Percentiles rank a stretch among this genome's conserved stretches.
phyloP scores from a whole-genome alignment of 1,284 basidiomycete species.

The Leucocoprinus gongylophorus region DNA sequence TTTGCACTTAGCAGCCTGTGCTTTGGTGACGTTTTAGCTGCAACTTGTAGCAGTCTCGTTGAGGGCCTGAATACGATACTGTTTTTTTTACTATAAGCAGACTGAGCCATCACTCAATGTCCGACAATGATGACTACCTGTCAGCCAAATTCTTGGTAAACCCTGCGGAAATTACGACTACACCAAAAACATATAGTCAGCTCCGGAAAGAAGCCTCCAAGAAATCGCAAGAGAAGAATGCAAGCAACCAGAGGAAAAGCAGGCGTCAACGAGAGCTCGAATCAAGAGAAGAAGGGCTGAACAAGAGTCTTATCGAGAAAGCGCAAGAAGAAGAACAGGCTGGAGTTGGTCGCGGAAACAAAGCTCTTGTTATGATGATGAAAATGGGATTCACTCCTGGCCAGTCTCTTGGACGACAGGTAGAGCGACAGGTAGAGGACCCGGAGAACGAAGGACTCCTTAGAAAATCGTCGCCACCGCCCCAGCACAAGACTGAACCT shows the following conservation, averaged over 20 bases:
- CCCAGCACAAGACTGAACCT: slow-evolving; percentile 30
- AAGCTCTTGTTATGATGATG: slow-evolving; percentile 80
- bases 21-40: slow-evolving; percentile 15
- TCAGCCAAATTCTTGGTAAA: slow-evolving; percentile 73
- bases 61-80: slow-evolving; percentile 14
- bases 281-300: slow-evolving; percentile 66
- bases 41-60: slow-evolving; percentile 12
- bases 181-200: slow-evolving; percentile 58
- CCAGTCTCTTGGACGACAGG: slow-evolving; percentile 55
- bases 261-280: slow-evolving; percentile 66
- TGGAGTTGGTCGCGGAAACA: slow-evolving; percentile 43
- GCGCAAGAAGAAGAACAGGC: slow-evolving; percentile 57
- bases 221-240: slow-evolving; percentile 53
- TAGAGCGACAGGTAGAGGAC: slow-evolving; percentile 16
- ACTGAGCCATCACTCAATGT: slow-evolving; percentile 33
- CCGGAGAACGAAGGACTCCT: slow-evolving; percentile 4
- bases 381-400: slow-evolving; percentile 86
- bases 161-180: slow-evolving; percentile 22
- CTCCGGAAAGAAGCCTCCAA: slow-evolving; percentile 57
- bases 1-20: slow-evolving; percentile 7
- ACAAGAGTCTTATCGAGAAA: slow-evolving; percentile 69
- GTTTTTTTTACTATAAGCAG: slow-evolving; percentile 9
- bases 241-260: slow-evolving; percentile 55
- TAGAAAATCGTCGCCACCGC: slow-evolving; percentile 7
- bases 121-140: slow-evolving; percentile 68